Evolutionary conservation across 768 basidiomycete genomes (phyloP).

Genomic region (Boletus vermiculosoides): DNA sequence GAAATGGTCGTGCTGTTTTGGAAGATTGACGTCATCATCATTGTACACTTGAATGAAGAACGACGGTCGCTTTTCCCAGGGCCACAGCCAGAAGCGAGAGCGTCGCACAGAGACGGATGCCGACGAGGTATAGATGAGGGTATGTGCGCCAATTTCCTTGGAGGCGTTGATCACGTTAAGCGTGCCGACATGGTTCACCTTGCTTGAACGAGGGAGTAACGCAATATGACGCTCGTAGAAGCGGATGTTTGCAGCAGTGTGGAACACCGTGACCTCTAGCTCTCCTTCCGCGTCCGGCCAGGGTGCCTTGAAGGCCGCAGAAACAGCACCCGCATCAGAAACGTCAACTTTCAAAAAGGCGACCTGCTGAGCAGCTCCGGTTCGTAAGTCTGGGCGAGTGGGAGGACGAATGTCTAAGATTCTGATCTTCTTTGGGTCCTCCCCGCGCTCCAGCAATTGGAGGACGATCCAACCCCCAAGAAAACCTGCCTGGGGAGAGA

Average conservation of each 20-base stretch:
- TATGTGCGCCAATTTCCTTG: slow-evolving; percentile 50
- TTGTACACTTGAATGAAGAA: slow-evolving; percentile 61
- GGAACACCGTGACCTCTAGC: slow-evolving; percentile 59
- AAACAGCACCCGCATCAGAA: slow-evolving; percentile 49
- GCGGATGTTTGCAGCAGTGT: slow-evolving; percentile 75
- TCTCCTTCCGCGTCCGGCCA: slow-evolving; percentile 47
- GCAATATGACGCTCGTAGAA: slow-evolving; percentile 63
- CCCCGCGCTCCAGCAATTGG: slow-evolving; percentile 66
- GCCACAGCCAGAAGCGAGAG: slow-evolving; percentile 67
- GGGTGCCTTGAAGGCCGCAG: slow-evolving; percentile 59
- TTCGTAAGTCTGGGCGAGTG: slow-evolving; percentile 51
- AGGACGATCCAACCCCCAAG: slow-evolving; percentile 77
- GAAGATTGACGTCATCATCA: slow-evolving; percentile 55
- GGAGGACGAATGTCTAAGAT: slow-evolving; percentile 68
- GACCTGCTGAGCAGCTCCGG: slow-evolving; percentile 50
- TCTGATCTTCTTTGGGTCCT: slow-evolving; percentile 62
- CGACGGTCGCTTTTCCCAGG: slow-evolving; percentile 64
- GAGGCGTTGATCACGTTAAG: slow-evolving; percentile 63
- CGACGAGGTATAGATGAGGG: slow-evolving; percentile 72
- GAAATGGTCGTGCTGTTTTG: slow-evolving; percentile 56
- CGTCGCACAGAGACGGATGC: slow-evolving; percentile 60
- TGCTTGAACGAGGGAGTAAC: slow-evolving; percentile 53
- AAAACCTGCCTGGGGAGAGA: slow-evolving; percentile 57
- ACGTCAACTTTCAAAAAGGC: slow-evolving; percentile 61
- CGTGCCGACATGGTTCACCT: slow-evolving; percentile 67